A percentile compares a stretch with the other conserved stretches of the same genome.
Conservation (phyloP, 2,329 filamentous ascomycete species). For the Clonostachys solani region DNA sequence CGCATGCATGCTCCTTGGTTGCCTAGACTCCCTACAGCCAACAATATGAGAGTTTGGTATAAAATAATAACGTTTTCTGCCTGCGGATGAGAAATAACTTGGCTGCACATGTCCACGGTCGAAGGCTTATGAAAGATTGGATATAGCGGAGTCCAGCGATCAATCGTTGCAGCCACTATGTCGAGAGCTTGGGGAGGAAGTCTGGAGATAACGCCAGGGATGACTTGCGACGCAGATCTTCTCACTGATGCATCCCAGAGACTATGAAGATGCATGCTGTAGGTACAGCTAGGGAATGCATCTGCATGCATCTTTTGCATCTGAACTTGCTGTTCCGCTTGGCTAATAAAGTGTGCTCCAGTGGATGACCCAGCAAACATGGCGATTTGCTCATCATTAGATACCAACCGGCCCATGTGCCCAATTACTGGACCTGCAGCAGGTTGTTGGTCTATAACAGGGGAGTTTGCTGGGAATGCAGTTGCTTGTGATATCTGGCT, state of each 20-base stretch:
- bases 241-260: conserved; percentile 8
- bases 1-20: conserved; percentile 3
- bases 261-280: conserved; percentile 12
- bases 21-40: conserved; percentile 11
- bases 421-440: conserved; percentile 10
- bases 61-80: conserved; percentile 1
- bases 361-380: conserved; percentile 17
- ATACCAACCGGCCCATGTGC: conserved; percentile 16
- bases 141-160: conserved; percentile 10
- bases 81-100: neutral
- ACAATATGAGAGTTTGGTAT: conserved; percentile 9
- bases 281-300: conserved; percentile 13
- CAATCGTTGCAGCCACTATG: conserved; percentile 8
- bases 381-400: conserved; percentile 9
- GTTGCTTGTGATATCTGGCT: neutral
- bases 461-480: neutral
- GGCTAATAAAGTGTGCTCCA: conserved; percentile 17
- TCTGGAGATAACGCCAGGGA: conserved; percentile 5
- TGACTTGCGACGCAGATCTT: neutral
- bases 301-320: conserved; percentile 12
- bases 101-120: conserved; percentile 4
- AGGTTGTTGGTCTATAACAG: neutral
- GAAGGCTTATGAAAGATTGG: conserved; percentile 11
- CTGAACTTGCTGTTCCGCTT: conserved; percentile 16
- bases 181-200: conserved; percentile 7